These are phyloP conservation scores for Clitopilus passeckerianus DNA, from an alignment of 768 basidiomycete genomes.

Conservation along the genomic window DNA sequence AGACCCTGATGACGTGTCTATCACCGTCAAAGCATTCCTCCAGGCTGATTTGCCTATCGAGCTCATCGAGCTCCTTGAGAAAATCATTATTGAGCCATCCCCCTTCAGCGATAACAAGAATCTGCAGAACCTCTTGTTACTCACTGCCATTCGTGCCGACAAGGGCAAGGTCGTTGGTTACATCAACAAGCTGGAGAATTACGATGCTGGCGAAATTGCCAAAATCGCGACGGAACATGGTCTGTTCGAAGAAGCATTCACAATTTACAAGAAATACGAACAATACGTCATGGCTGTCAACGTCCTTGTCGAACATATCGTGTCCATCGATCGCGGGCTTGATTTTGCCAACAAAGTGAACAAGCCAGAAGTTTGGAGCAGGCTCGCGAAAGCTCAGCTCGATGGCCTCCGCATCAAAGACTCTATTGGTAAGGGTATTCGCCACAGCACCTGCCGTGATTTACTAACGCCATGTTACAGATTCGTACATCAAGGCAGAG, in stretches of 20 bases:
- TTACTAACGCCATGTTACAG: conserved; percentile 29
- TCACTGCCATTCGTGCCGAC: conserved; percentile 96
- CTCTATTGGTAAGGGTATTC: conserved; percentile 67
- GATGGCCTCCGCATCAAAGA: conserved; percentile 98
- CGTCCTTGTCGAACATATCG: conserved; percentile 96
- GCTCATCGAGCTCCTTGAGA: conserved; percentile 95
- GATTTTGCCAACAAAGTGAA: conserved; percentile 97
- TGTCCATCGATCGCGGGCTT: conserved; percentile 93
- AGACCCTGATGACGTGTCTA: conserved; percentile 96
- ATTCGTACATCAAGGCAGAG: conserved; percentile 97
- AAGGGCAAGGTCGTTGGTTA: conserved; percentile 98
- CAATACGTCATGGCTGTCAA: conserved; percentile 96
- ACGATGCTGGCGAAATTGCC: conserved; percentile 92
- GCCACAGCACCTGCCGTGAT: background rate
- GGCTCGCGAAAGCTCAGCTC: conserved; percentile 97
- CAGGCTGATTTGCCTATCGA: conserved; percentile 95
- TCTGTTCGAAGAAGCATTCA: conserved; percentile 92
- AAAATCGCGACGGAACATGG: conserved; percentile 96
- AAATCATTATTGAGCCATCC: conserved; percentile 96
- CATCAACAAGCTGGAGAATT: conserved; percentile 96
- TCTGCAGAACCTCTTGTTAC: conserved; percentile 89
- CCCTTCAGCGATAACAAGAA: conserved; percentile 98
- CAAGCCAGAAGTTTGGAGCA: conserved; percentile 93
- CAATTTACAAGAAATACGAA: conserved; percentile 96
- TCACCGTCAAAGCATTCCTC: conserved; percentile 98